Base-by-base conservation (phyloP, 202 grass and related monocot genomes). In the Hordeum pubiflorum region DNA sequence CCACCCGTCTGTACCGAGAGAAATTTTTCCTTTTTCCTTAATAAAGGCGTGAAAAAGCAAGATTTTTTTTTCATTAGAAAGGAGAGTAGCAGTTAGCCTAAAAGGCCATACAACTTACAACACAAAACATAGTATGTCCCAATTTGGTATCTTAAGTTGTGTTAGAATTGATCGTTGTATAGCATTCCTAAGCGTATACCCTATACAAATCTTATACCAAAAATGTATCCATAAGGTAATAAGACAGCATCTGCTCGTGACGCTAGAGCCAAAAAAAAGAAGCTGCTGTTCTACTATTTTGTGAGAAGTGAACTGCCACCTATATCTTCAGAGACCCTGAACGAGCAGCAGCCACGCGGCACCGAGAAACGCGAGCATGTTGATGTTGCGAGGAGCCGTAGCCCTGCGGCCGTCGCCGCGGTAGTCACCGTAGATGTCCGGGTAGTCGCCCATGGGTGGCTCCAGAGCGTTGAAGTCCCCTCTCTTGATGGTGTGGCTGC, bases 401-500 rank as follows among this genome's bases (percentile, higher is more conserved):
- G 23, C 10, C 61, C 46, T 79, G 72, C 12, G 39, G 21, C 58
- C 79, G 4, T 33, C 4, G 61, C 69, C 40, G 38, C 4, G 14
- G 66, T 81, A 15, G 56, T 80, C 56, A 24, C 76, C 63, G 62
- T 80, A 79, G 27, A 79, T 82, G 52, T 85, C 75, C 21, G 85
- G 81, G 83, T 87, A 77, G 26, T 88, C 79, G 5, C 68, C 79
- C 5, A 46, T 5, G 23, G 22, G 63, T 27, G 83, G 81, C 72
- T 90, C 79, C 80, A 83, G 4, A 36, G 63, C 80, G 37, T 81
- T 86, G 77, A 93, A 90, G 71, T 93, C 82, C 0, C 91, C 91
- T 89, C 89, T 84, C 6, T 74, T 77, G 57, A 17, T 5, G 58
- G 81, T 83, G 75, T 89, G 81, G 62, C 91, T 84, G 63, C 91